Evolutionary conservation across 495 filamentous ascomycete species (phyloP).

Genomic region (Sabuloglossum arenarium): DNA sequence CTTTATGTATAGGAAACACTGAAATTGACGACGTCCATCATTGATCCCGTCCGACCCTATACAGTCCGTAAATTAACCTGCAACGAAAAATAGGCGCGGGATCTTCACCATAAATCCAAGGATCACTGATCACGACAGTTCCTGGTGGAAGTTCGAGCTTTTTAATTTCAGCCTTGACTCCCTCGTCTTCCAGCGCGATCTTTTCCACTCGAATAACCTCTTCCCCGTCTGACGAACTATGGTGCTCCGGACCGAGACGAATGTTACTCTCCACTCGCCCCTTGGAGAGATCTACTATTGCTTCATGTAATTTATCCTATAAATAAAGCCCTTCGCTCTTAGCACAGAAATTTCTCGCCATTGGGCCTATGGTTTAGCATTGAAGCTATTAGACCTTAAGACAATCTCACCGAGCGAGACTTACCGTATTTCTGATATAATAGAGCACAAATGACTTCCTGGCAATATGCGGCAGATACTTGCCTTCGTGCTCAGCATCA

Average conservation of each 20-base stretch:
- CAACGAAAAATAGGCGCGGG: neutral
- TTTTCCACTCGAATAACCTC: constrained; percentile 41
- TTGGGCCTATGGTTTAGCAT: neutral
- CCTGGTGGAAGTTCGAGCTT: constrained; percentile 45
- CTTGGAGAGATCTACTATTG: constrained; percentile 33
- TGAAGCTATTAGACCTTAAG: neutral
- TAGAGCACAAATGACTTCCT: constrained; percentile 37
- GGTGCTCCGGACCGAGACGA: constrained; percentile 31
- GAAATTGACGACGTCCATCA: constrained; percentile 37
- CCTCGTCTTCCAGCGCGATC: constrained; percentile 30
- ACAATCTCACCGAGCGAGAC: constrained; percentile 3
- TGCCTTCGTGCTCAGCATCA: constrained; percentile 20
- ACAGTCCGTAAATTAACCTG: neutral
- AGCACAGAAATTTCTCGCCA: neutral
- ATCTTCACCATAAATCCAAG: constrained; percentile 49
- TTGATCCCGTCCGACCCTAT: constrained; percentile 37
- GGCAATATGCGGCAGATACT: constrained; percentile 20
- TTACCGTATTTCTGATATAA: constrained; percentile 40
- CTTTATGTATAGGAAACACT: constrained; percentile 46
- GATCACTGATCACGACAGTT: constrained; percentile 37
- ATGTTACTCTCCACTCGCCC: constrained; percentile 35
- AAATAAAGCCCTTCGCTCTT: neutral
- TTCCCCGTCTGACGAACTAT: constrained; percentile 34
- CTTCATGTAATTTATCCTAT: constrained; percentile 47
- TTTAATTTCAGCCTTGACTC: constrained; percentile 37